A percentile compares a stretch with the other conserved stretches of the same genome.
phyloP scores from a whole-genome alignment of 345 rosid species.

The Durio zibethinus region DNA sequence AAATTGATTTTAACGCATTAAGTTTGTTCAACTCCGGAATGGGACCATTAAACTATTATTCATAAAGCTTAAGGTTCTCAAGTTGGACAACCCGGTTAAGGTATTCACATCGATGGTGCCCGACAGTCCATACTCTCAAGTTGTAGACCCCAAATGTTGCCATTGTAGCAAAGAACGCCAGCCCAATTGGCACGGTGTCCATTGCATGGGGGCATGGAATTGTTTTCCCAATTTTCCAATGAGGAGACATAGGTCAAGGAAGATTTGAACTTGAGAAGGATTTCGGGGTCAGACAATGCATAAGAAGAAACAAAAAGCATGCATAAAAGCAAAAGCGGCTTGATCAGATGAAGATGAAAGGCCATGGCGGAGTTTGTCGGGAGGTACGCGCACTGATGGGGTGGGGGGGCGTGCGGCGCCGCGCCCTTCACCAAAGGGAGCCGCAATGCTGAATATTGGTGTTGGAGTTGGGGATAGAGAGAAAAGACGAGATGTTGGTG shows the following conservation, averaged over 20 bases:
- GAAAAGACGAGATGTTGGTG: slow-evolving; percentile 1
- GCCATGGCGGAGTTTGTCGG: slow-evolving; percentile 16
- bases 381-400: slow-evolving; percentile 45
- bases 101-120: slow-evolving; percentile 48
- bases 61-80: slow-evolving; percentile 62
- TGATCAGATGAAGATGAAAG: background rate
- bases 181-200: slow-evolving; percentile 42
- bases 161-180: slow-evolving; percentile 52
- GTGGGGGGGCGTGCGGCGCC: too few species aligned
- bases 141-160: slow-evolving; percentile 53
- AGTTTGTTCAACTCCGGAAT: slow-evolving; percentile 59
- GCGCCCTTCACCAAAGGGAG: slow-evolving; percentile 53
- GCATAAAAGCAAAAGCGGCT: background rate
- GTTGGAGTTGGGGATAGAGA: background rate
- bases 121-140: slow-evolving; percentile 53
- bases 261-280: slow-evolving; percentile 57
- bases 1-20: slow-evolving; percentile 43
- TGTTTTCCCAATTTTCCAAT: slow-evolving; percentile 45
- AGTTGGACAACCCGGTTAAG: slow-evolving; percentile 32
- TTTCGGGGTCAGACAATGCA: slow-evolving; percentile 38
- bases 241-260: slow-evolving; percentile 35
- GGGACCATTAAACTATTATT: slow-evolving; percentile 54
- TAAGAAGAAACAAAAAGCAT: slow-evolving; percentile 9
- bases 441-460: slow-evolving; percentile 20
- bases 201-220: slow-evolving; percentile 30